Evolutionary conservation across 345 rosid genomes (phyloP).

Genomic region (Hirschfeldia incana): DNA sequence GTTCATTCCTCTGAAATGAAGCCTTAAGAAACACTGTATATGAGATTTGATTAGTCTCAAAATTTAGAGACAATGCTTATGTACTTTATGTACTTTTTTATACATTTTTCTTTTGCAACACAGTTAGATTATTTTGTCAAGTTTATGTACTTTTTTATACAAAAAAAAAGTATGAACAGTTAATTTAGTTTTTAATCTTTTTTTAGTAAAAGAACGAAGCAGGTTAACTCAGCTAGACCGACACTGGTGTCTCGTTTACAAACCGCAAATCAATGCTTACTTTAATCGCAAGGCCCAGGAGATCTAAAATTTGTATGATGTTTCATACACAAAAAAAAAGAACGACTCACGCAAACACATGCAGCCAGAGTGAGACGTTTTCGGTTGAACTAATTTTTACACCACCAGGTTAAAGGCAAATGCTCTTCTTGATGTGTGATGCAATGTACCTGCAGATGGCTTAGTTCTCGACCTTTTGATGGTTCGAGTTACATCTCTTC

Average conservation of each 20-base stretch:
- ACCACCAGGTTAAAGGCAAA: constrained; percentile 3
- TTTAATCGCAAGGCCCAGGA: not conserved
- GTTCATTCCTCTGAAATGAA: no score
- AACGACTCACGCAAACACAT: not conserved
- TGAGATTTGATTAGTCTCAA: no score
- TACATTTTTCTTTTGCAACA: not conserved
- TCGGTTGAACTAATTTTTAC: constrained; percentile 4
- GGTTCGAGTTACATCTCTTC: constrained; percentile 38
- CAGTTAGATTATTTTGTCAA: not conserved
- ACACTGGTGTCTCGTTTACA: not conserved
- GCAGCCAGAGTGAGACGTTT: constrained; percentile 8
- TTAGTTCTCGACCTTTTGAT: constrained; percentile 37
- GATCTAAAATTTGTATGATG: not conserved
- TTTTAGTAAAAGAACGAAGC: not conserved
- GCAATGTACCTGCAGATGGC: constrained; percentile 17
- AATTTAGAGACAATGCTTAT: no score
- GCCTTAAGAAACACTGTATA: no score
- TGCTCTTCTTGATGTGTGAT: not conserved
- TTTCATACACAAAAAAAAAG: not conserved
- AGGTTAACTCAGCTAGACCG: not conserved
- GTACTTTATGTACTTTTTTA: no score
- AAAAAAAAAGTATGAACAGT: not conserved
- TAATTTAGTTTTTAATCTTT: no score
- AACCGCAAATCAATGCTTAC: not conserved
- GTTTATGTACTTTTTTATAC: not conserved